Evolutionary conservation across 23 red algal genomes (phyloP).

Genomic region (Gracilaria vermiculophylla): DNA sequence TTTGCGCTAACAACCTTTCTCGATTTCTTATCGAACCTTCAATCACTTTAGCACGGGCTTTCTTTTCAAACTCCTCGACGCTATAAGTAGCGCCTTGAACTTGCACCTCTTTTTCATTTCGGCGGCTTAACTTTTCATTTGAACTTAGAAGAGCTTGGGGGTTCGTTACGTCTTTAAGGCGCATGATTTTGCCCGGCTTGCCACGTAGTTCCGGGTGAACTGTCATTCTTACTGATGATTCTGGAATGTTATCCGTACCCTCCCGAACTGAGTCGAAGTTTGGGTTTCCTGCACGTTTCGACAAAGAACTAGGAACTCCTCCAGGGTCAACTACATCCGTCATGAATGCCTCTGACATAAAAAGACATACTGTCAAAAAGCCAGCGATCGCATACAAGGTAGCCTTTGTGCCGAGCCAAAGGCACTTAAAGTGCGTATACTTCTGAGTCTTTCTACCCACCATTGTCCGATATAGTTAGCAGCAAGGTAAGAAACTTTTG

Average conservation of each 20-base stretch:
- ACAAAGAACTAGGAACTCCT: neutral
- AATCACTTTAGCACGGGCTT: constrained; percentile 11
- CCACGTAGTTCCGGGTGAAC: neutral
- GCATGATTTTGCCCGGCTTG: no score
- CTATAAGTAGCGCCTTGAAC: neutral
- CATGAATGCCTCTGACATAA: constrained; percentile 22
- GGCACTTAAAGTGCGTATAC: neutral
- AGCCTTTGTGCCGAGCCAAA: neutral
- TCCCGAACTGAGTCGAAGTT: neutral
- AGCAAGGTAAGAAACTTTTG: neutral
- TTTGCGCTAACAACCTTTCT: neutral
- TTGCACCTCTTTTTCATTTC: neutral
- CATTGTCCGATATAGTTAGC: neutral
- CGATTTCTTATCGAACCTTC: constrained; percentile 32
- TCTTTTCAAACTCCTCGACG: constrained; percentile 41
- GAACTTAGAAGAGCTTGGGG: neutral
- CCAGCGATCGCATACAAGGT: neutral
- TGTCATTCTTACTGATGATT: constrained; percentile 9
- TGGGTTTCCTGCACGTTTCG: neutral
- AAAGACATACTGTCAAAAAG: neutral
- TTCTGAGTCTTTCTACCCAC: neutral
- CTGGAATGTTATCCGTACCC: neutral
- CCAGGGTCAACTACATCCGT: neutral
- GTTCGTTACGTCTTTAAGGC: neutral
- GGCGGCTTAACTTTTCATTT: neutral